Evolutionary conservation across 2,329 filamentous ascomycete species (phyloP), one percentile per base, ranked within the genome.

Genomic region (Beauveria sp.): DNA sequence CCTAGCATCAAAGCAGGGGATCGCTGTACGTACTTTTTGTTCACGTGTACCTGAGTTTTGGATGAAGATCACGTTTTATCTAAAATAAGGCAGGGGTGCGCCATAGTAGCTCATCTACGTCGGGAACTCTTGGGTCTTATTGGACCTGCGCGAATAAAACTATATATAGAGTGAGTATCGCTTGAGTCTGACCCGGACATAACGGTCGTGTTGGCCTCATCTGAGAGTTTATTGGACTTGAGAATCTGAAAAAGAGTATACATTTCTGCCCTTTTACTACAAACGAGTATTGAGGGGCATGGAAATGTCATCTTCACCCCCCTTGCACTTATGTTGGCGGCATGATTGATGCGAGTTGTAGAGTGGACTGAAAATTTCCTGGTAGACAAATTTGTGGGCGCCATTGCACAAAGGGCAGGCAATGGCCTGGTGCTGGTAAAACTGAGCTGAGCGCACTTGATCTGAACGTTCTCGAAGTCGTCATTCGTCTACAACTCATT

Each of bases 391-490:
- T 69, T 63, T 84, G 76, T 0, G 82, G 82, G 82, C 80, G 82
- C 83, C 83, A 86, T 65, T 85, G 82, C 0, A 80, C 80, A 30
- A 85, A 77, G 6, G 78, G 77, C 1, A 86, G 70, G 1, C 79
- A 77, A 62, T 86, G 84, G 0, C 83, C 83, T 0, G 84, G 83
- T 0, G 81, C 76, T 71, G 0, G 83, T 84, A 1, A 86, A 78
- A 4, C 83, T 83, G 6, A 82, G 75, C 1, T 75, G 70, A 0
- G 78, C 82, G 63, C 83, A 86, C 46, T 75, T 72, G 0, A 68
- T 65, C 65, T 86, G 81, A 9, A 86, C 75, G 1, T 76, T 70
- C 22, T 82, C 79, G 62, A 83, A 84, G 6, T 82, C 76, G 0
- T 71, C 68, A 8, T 75, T 72, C 0, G 77, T 79, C 48, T 84